Evolutionary conservation across 192 early-diverging fungal genomes (phyloP), one percentile per base, ranked within the genome.

Genomic region (Rhizophagus sp.): DNA sequence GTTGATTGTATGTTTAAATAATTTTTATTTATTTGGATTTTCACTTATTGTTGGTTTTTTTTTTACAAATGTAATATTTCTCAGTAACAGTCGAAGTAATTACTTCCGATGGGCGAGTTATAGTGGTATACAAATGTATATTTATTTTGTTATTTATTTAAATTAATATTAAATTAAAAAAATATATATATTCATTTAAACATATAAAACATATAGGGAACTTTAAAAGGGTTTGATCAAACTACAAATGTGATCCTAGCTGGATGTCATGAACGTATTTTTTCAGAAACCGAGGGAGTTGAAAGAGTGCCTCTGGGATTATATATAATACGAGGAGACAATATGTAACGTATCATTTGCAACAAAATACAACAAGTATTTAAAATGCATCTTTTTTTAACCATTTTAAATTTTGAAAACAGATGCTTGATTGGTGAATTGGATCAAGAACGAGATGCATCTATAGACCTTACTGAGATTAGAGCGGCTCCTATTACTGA

Each of bases 281-380:
- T 90, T 77, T 83, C 87, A 17, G 72, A 64, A 25, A 79, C 65
- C 33, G 85, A 84, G 36, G 89, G 89, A 25, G 83, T 86, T 33
- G 88, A 90, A 67, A 79, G 83, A 11, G 80, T 85, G 0, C 82
- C 83, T 11, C 80, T 89, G 19, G 90, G 90, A 9, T 74, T 91
- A 9, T 90, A 89, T 75, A 66, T 91, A 50, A 80, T 91, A 61
- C 81, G 89, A 34, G 90, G 90, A 2, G 89, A 91, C 64, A 87
- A 75, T 41, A 79, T 91, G 90, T 66, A 66, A 66, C 10, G 15
- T 66, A 66, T 66, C 39, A 36, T 27, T 69, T 27, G 7, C 19
- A 30, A 12, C 19, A 19, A 25, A 10, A 8, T 27, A n/a, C 3
- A 33, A 36, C 24, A 44, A 63, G 27, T 15, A 5, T 4, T 8